Evolutionary conservation across 148 eudicot species (phyloP).

Genomic region (Polygonum aviculare): DNA sequence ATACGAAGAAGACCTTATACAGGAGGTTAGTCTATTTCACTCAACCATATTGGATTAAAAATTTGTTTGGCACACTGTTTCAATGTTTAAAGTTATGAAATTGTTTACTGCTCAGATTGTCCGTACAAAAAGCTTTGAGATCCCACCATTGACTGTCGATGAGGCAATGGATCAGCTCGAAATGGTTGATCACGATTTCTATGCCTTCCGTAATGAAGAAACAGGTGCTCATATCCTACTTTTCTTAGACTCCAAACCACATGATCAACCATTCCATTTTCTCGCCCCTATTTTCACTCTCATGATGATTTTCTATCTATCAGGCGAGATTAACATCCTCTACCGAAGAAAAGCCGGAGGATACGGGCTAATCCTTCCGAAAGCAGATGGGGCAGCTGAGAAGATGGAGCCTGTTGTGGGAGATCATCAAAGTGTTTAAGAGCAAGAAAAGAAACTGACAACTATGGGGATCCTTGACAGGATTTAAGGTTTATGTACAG

Average conservation of each 20-base stretch:
- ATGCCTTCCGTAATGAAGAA: slow-evolving; percentile 24
- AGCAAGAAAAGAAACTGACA: neutral
- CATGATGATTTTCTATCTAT: neutral
- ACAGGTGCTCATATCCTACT: neutral
- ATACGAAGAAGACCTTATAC: neutral
- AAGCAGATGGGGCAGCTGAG: slow-evolving; percentile 48
- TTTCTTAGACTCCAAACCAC: neutral
- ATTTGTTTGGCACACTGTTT: too few relatives aligned
- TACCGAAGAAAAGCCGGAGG: slow-evolving; percentile 85
- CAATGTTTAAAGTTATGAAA: too few relatives aligned
- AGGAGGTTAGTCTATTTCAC: neutral
- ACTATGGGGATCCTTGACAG: neutral
- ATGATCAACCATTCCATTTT: neutral
- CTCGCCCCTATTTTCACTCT: neutral
- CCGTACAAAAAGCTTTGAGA: slow-evolving; percentile 64
- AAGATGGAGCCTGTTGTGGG: slow-evolving; percentile 36
- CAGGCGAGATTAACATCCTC: slow-evolving; percentile 78
- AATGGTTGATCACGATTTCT: slow-evolving; percentile 77
- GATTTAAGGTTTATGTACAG: neutral
- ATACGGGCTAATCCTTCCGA: slow-evolving; percentile 84
- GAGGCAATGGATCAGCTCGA: slow-evolving; percentile 93
- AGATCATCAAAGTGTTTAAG: neutral
- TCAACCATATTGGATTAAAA: neutral
- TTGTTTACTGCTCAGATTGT: slow-evolving; percentile 9
- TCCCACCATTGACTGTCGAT: slow-evolving; percentile 73